Evolutionary conservation across 257 asterid species (phyloP).

Genomic region (Solanum chaucha): DNA sequence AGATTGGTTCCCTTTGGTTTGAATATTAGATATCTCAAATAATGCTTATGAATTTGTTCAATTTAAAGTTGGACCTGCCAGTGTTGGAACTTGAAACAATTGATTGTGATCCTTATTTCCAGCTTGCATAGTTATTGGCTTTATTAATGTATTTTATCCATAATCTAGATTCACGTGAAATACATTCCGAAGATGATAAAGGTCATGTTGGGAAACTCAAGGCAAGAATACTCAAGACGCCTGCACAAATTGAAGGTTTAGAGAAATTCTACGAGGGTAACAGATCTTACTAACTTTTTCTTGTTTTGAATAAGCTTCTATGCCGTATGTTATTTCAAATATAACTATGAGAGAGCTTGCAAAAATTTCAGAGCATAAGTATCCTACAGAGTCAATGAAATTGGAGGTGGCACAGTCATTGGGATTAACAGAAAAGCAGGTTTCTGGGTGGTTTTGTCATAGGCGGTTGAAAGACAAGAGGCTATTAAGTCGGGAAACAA

Average conservation of each 20-base stretch:
- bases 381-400: conserved; percentile 75
- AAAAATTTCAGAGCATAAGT: conserved; percentile 58
- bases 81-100: not conserved
- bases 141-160: not conserved
- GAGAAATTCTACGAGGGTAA: conserved; percentile 62
- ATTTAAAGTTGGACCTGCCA: not conserved
- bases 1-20: not conserved
- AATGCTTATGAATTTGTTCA: not conserved
- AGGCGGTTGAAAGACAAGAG: conserved; percentile 85
- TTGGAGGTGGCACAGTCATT: conserved; percentile 53
- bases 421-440: conserved; percentile 91
- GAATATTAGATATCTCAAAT: not conserved
- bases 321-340: not conserved
- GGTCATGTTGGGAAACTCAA: conserved; percentile 46
- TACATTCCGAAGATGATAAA: conserved; percentile 65
- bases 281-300: conserved; percentile 2
- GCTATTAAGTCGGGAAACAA: conserved; percentile 27
- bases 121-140: not conserved
- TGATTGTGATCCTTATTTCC: not conserved
- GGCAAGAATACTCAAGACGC: conserved; percentile 61
- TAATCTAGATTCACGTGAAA: conserved; percentile 28
- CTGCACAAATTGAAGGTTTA: conserved; percentile 52
- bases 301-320: not conserved
- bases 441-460: conserved; percentile 98
- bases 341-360: not conserved